Evolutionary conservation across 2,329 filamentous ascomycete species (phyloP), one percentile per base, ranked within the genome.

Genomic region (Sporothrix phasma): DNA sequence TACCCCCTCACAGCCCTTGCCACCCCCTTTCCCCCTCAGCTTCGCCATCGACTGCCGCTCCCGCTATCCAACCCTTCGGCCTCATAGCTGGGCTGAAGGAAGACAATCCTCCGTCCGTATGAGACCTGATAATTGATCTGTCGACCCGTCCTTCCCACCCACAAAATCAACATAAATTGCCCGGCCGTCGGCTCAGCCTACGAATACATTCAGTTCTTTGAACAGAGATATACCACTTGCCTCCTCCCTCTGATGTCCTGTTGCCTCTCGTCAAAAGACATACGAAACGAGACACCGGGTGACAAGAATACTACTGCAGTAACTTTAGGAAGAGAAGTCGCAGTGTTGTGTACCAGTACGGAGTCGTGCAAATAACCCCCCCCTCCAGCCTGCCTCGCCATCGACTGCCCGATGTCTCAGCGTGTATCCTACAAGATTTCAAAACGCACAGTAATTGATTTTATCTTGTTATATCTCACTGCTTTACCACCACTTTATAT

Each of bases 371-470:
- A 49, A 53, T 24, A 45, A 24, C 47, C 29, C 11, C 17, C 24
- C 24, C 19, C 37, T 43, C 37, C n/a, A 17, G 11, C 34, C 45
- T 54, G 13, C 61, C 60, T 51, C 34, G 26, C 43, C 43, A 41
- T 65, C 39, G 63, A 64, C 64, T 68, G 66, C 64, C 70, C 68
- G 64, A 70, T 74, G 74, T 75, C 73, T 74, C 70, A 73, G 67
- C 62, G 64, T 61, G 39, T 47, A 53, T 29, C 53, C 65, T 69
- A 67, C 68, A 66, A 64, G 69, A 11, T 70, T 71, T 74, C 73
- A 72, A 69, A 71, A 69, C 46, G 69, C 66, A 69, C 69, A 69
- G 31, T 39, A 34, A 53, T 37, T 24, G 3, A 3, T 34, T 34
- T 43, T 45, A n/a, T 59, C 6, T 24, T 29, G 3, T 26, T 29